These are phyloP conservation scores for Phytophthora foliorum DNA, from an alignment of 352 stramenopile species.

Conservation along the genomic window DNA sequence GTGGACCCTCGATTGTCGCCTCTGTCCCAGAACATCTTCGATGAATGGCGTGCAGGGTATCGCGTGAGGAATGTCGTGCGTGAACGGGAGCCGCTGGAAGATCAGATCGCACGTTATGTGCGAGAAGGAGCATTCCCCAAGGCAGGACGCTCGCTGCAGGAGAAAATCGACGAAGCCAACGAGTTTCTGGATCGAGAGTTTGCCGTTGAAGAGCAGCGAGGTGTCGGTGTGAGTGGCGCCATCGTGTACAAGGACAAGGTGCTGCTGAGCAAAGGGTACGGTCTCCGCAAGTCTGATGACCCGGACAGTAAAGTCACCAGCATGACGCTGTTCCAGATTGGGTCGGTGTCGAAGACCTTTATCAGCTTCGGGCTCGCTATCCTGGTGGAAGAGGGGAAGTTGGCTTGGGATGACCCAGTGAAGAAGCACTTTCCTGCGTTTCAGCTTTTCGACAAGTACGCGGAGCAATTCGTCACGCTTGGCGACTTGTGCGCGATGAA, in stretches of 20 bases:
- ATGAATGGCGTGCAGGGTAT: slow-evolving; percentile 37
- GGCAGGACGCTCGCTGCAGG: slow-evolving; percentile 42
- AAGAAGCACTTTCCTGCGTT: slow-evolving; percentile 66
- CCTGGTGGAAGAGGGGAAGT: slow-evolving; percentile 60
- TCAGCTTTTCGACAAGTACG: slow-evolving; percentile 68
- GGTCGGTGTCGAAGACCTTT: slow-evolving; percentile 76
- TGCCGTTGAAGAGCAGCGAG: slow-evolving; percentile 40
- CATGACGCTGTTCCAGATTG: slow-evolving; percentile 74
- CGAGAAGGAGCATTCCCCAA: slow-evolving; percentile 45
- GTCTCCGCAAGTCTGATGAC: slow-evolving; percentile 47
- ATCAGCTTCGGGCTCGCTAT: slow-evolving; percentile 55
- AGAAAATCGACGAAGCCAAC: slow-evolving; percentile 57
- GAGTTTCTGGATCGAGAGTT: slow-evolving; percentile 57
- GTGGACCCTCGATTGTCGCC: slow-evolving; percentile 8
- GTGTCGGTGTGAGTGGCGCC: slow-evolving; percentile 50
- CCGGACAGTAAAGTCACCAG: slow-evolving; percentile 41
- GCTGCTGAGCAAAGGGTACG: slow-evolving; percentile 53
- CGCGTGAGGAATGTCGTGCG: slow-evolving; percentile 19
- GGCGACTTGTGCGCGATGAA: slow-evolving; percentile 72
- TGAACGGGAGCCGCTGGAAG: slow-evolving; percentile 32
- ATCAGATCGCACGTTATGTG: slow-evolving; percentile 46
- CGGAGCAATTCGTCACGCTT: slow-evolving; percentile 58
- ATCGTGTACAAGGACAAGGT: slow-evolving; percentile 68
- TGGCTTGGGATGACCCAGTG: slow-evolving; percentile 63
- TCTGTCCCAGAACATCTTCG: slow-evolving; percentile 33